Evolutionary conservation across 331 rosid species (phyloP), one percentile per base, ranked within the genome.

Genomic region (Malus hybrid): DNA sequence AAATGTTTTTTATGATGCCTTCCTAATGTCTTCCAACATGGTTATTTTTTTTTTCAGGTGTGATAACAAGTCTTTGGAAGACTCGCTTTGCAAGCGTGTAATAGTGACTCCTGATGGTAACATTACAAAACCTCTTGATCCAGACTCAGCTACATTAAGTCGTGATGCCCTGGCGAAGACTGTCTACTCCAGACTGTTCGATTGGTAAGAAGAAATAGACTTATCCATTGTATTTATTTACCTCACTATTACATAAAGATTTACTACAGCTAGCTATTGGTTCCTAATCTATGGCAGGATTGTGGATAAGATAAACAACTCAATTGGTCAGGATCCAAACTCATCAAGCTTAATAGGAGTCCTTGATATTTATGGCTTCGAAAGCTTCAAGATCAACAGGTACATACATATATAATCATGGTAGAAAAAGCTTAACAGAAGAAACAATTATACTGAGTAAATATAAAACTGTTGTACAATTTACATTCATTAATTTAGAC

Each of bases 311-410:
- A 91, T 91, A 80, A 91, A 91, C 85, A 83, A 85, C 77, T 91
- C 97, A 71, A 91, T 91, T 75, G 97, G 97, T 39, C 97, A 91
- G 82, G 97, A 91, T 82, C 80, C 95, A 18, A 80, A 85, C 79
- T 92, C 95, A 50, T 76, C 69, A 24, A 83, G 91, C 85, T 76
- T 91, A 82, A 91, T 91, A 69, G 97, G 97, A 85, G 97, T 91
- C 44, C 97, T 91, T 80, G 97, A 91, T 70, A 91, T 91, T 76
- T 91, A 91, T 76, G 97, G 97, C 44, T 91, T 91, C 82, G 97
- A 91, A 79, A 91, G 91, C 88, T 91, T 91, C 90, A 91, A 91
- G 88, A 75, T 89, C 79, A 91, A 91, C 87, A 91, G 97, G 97
- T 91, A 77, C 65, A 46, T 7, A 19, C 50, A 11, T 44, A 11